phyloP scores from a whole-genome alignment of 2,329 filamentous ascomycete genomes.

The Trichophyton simii region DNA sequence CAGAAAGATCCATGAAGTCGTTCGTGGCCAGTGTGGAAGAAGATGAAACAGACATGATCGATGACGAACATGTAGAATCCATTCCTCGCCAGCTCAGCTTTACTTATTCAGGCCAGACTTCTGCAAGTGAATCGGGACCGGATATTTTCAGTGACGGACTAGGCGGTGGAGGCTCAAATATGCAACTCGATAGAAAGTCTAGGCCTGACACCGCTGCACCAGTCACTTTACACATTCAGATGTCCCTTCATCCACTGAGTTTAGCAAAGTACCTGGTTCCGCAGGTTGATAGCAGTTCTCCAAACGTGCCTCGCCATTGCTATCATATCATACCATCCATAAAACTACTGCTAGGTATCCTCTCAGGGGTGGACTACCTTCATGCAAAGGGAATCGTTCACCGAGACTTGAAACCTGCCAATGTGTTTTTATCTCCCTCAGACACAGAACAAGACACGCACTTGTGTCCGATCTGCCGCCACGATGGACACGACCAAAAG shows the following conservation, averaged over 20 bases:
- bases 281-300: slow-evolving; percentile 11
- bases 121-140: slow-evolving; percentile 24
- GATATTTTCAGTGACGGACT: slow-evolving; percentile 33
- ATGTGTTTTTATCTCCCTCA: slow-evolving; percentile 49
- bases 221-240: slow-evolving; percentile 53
- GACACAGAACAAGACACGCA: slow-evolving; percentile 29
- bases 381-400: slow-evolving; percentile 51
- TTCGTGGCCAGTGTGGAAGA: slow-evolving; percentile 8
- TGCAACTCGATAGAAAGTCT: slow-evolving; percentile 19
- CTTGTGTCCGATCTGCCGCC: slow-evolving; percentile 36
- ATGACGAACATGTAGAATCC: slow-evolving; percentile 39
- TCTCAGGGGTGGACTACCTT: slow-evolving; percentile 53
- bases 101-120: slow-evolving; percentile 22
- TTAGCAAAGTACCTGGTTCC: slow-evolving; percentile 46
- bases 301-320: slow-evolving; percentile 41
- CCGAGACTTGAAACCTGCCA: slow-evolving; percentile 56
- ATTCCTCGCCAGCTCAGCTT: slow-evolving; percentile 33
- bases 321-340: slow-evolving; percentile 49
- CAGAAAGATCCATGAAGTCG: slow-evolving; percentile 5
- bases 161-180: slow-evolving; percentile 24
- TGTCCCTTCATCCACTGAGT: slow-evolving; percentile 52
- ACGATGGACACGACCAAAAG: slow-evolving; percentile 9
- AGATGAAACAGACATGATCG: slow-evolving; percentile 19
- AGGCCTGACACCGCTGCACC: neutral
- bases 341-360: slow-evolving; percentile 45